Evolutionary conservation across 345 rosid genomes (phyloP).

Genomic region (Crucihimalaya himalaica): DNA sequence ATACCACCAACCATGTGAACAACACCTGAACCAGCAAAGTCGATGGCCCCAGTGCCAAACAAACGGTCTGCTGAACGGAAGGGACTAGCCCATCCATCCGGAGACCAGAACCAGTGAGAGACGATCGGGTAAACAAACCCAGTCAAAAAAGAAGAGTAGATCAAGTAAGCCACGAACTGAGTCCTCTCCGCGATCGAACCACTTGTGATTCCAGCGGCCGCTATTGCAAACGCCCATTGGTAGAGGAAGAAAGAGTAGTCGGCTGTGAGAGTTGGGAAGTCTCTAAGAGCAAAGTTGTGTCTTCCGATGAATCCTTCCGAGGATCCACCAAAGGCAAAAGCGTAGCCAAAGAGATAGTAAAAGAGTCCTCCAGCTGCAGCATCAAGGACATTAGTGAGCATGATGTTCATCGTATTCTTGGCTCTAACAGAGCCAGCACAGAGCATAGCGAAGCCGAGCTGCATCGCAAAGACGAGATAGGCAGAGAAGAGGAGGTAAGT

Average conservation of each 20-base stretch:
- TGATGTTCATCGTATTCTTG: constrained; percentile 93
- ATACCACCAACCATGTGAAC: constrained; percentile 84
- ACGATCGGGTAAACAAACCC: constrained; percentile 93
- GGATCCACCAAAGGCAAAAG: constrained; percentile 82
- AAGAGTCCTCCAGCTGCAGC: constrained; percentile 88
- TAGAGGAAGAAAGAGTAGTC: constrained; percentile 83
- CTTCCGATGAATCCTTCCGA: constrained; percentile 81
- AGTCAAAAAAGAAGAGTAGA: constrained; percentile 79
- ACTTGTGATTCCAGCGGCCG: constrained; percentile 93
- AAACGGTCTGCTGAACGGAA: constrained; percentile 42
- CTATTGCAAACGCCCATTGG: constrained; percentile 96
- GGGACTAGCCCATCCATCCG: constrained; percentile 88
- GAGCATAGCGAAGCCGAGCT: constrained; percentile 93
- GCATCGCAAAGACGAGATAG: constrained; percentile 92
- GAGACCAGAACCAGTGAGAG: constrained; percentile 92
- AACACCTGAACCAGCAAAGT: constrained; percentile 78
- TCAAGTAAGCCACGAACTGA: constrained; percentile 82
- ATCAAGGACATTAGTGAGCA: constrained; percentile 94
- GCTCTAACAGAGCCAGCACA: constrained; percentile 96
- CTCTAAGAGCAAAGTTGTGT: constrained; percentile 63
- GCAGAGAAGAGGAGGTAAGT: constrained; percentile 94
- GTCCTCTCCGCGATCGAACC: constrained; percentile 94
- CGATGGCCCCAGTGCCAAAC: constrained; percentile 72
- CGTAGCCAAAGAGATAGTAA: constrained; percentile 89
- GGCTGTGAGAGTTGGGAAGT: constrained; percentile 32